phyloP scores from a whole-genome alignment of 1,139 yeast genomes.

The Candida sojae region DNA sequence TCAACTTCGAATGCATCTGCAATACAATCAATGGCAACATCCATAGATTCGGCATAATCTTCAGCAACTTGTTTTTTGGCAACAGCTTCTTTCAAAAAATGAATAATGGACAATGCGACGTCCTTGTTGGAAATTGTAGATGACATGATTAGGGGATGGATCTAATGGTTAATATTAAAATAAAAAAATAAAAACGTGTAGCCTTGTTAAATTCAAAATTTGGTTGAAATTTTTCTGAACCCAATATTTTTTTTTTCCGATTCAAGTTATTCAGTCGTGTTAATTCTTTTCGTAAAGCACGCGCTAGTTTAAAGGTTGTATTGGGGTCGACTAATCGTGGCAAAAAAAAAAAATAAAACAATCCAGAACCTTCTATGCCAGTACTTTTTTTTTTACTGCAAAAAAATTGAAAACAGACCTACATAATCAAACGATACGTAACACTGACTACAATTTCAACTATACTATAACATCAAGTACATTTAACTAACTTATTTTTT shows the following conservation, averaged over 20 bases:
- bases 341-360: background rate
- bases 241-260: background rate
- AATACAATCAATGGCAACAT: constrained; percentile 91
- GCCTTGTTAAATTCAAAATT: background rate
- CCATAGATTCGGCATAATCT: constrained; percentile 89
- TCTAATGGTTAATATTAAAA: background rate
- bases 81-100: constrained; percentile 65
- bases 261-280: background rate
- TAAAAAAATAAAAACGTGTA: constrained; percentile 2
- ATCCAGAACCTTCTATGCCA: constrained; percentile 8
- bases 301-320: too few relatives aligned
- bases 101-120: constrained; percentile 73
- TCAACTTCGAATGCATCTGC: constrained; percentile 83
- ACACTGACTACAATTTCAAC: background rate
- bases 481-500: background rate
- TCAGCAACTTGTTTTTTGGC: constrained; percentile 65
- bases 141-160: constrained; percentile 3
- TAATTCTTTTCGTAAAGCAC: background rate
- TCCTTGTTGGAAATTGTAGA: constrained; percentile 52
- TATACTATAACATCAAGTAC: too few relatives aligned
- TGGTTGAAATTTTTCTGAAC: background rate
- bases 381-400: background rate
- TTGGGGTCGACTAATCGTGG: background rate
- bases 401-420: background rate
- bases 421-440: too few relatives aligned